These are phyloP conservation scores for Heterobasidion parviporum DNA, from an alignment of 1,284 basidiomycete genomes.

Conservation along the genomic window DNA sequence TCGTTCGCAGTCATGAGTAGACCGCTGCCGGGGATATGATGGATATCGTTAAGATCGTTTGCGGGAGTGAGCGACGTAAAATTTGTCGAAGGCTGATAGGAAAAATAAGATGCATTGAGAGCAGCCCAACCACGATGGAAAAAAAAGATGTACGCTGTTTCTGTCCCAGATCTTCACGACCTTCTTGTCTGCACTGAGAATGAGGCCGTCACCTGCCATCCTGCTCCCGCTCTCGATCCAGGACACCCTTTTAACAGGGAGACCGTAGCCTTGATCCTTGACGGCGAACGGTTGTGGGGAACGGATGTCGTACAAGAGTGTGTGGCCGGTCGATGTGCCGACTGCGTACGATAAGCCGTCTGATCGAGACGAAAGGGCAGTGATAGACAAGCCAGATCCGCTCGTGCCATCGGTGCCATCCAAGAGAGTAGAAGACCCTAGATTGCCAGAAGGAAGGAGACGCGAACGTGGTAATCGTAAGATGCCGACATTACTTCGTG, in stretches of 20 bases:
- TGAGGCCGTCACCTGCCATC: slow-evolving; percentile 81
- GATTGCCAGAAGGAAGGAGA: slow-evolving; percentile 38
- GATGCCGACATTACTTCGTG: slow-evolving; percentile 69
- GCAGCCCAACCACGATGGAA: background rate
- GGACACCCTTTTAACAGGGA: slow-evolving; percentile 79
- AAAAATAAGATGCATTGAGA: slow-evolving; percentile 1
- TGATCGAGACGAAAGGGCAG: slow-evolving; percentile 73
- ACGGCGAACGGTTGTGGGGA: slow-evolving; percentile 75
- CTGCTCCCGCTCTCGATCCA: slow-evolving; percentile 87
- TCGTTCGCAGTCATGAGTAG: slow-evolving; percentile 88
- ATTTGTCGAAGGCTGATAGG: slow-evolving; percentile 69
- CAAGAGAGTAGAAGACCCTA: slow-evolving; percentile 22
- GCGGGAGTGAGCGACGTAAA: slow-evolving; percentile 91
- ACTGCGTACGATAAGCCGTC: slow-evolving; percentile 93
- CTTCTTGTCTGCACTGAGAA: slow-evolving; percentile 88
- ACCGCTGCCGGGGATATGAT: slow-evolving; percentile 81
- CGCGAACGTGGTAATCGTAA: slow-evolving; percentile 69
- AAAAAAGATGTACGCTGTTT: slow-evolving; percentile 51
- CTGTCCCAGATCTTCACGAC: slow-evolving; percentile 95
- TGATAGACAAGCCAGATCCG: slow-evolving; percentile 47
- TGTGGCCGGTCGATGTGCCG: slow-evolving; percentile 93
- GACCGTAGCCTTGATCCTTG: slow-evolving; percentile 97
- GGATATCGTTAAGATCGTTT: slow-evolving; percentile 81
- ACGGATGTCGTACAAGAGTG: slow-evolving; percentile 91
- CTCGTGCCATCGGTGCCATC: slow-evolving; percentile 33